Base-by-base conservation (phyloP, 2,329 filamentous ascomycete species). In the Exophiala lecanii-corni region DNA sequence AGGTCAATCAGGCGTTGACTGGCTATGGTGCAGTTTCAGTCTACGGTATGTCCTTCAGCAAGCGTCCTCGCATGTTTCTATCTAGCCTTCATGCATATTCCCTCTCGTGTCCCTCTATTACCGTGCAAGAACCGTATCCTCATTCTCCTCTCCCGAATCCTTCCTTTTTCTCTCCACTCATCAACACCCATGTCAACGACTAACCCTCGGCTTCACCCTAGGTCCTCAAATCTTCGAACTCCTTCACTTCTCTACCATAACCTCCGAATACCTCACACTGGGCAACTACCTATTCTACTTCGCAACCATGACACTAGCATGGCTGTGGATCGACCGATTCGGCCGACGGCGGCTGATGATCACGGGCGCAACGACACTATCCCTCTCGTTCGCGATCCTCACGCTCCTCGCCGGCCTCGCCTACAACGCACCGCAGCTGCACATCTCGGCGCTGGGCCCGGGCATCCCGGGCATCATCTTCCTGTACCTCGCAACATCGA, bases 151-250 rank as follows among this genome's bases (percentile, higher is more conserved):
- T n/a, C n/a, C n/a, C n/a, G n/a, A n/a, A n/a, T n/a, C n/a, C n/a
- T n/a, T n/a, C n/a, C n/a, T n/a, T n/a, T n/a, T n/a, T n/a, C n/a
- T n/a, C n/a, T n/a, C n/a, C n/a, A n/a, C n/a, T n/a, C n/a, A n/a
- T n/a, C n/a, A n/a, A n/a, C n/a, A n/a, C n/a, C n/a, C n/a, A n/a
- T n/a, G n/a, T n/a, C n/a, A n/a, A n/a, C n/a, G n/a, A n/a, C n/a
- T n/a, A n/a, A n/a, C n/a, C n/a, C n/a, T n/a, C n/a, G n/a, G n/a
- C n/a, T n/a, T n/a, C n/a, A n/a, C 19, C 33, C 12, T 12, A 9
- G 78, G 78, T 0, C 76, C 77, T 2, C 78, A 81, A 51, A 81
- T 81, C 40, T 81, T 81, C 57, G 71, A 78, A 50, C 71, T 81
- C 7, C 70, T 81, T 3, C 76, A 77, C 12, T 78, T 81, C 56